Evolutionary conservation across 2,329 filamentous ascomycete genomes (phyloP), one percentile per base, ranked within the genome.

Genomic region (Fusarium devonianum): DNA sequence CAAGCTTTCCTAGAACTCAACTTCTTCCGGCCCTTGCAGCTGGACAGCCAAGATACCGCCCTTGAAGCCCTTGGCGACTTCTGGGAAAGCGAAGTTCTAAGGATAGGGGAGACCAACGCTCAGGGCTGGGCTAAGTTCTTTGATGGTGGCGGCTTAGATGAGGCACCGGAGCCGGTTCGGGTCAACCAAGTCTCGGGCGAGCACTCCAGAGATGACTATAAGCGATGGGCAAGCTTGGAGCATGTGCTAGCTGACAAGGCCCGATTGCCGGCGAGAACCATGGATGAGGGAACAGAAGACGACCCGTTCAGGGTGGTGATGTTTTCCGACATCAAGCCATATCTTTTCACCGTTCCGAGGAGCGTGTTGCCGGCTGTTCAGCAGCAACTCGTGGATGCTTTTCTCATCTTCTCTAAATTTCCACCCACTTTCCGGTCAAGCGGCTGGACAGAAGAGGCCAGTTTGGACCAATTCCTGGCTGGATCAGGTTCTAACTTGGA

Each of bases 291-390:
- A 2, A 82, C 81, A 12, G 87, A 90, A 56, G 87, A 92, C 49
- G 93, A 97, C 64, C 89, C 91, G 0, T 96, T 89, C 59, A 82
- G 92, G 25, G 83, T 94, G 4, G 82, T 96, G 34, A 82, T 97
- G 65, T 92, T 86, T 60, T 82, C 85, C 0, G 94, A 97, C 67
- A 76, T 97, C 14, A 74, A 84, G 53, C 77, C 82, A 1, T 78
- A 88, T 19, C 66, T 96, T 2, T 73, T 84, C 22, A 63, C 73
- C 38, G 69, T 87, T 4, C 81, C 83, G 0, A 39, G 56, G 0
- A 22, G 43, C 5, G 66, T 66, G 18, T 59, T 77, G 48, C 44
- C 66, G 45, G 50, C 51, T 3, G 65, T 82, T 1, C 70, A 67
- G 7, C 63, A 69, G 8, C 68, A 79, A 19, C 69, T 95, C 1